Evolutionary conservation across 2,329 filamentous ascomycete species (phyloP), one percentile per base, ranked within the genome.

Genomic region (Stagonosporopsis vannaccii): DNA sequence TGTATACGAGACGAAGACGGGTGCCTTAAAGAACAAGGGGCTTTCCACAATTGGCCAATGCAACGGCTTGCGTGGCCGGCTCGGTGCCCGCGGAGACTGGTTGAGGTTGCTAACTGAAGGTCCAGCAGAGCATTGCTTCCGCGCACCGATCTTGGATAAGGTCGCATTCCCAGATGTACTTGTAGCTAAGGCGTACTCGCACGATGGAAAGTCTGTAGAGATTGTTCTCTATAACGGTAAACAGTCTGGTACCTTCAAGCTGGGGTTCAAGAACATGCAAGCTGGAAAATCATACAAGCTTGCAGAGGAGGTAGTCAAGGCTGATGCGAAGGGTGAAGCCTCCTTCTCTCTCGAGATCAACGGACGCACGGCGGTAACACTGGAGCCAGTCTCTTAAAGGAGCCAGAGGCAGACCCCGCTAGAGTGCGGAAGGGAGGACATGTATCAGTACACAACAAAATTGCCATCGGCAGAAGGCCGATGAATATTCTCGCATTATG

Each of bases 261-360:
- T 66, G 1, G 61, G 59, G 1, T 61, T 64, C 41, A 61, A 49
- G 35, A 59, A 59, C 26, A 48, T 64, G 59, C 35, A 48, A 28
- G 23, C 52, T 3, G 57, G 60, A 6, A 42, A 13, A 20, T 41
- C 23, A 33, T 64, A 62, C 43, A 51, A 23, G 15, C 32, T 59
- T 26, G 55, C 42, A 9, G 13, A 25, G 3, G 15, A 61, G 49
- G 49, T 17, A 15, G 48, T 25, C 12, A 33, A 57, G 32, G 55
- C 60, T 19, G 41, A 51, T 26, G 22, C 9, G 1, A 52, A 50
- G 3, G 60, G 58, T 4, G 32, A 44, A 20, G 58, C 60, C 8
- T 25, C 11, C 6, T 58, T 47, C 23, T 33, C 39, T 17, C 20
- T 59, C 9, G 23, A 45, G 9, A 26, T 61, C 15, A 40, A 59